These are phyloP conservation scores for Teratosphaeria destructans DNA, from an alignment of 2,329 filamentous ascomycete species.

Conservation along the genomic window DNA sequence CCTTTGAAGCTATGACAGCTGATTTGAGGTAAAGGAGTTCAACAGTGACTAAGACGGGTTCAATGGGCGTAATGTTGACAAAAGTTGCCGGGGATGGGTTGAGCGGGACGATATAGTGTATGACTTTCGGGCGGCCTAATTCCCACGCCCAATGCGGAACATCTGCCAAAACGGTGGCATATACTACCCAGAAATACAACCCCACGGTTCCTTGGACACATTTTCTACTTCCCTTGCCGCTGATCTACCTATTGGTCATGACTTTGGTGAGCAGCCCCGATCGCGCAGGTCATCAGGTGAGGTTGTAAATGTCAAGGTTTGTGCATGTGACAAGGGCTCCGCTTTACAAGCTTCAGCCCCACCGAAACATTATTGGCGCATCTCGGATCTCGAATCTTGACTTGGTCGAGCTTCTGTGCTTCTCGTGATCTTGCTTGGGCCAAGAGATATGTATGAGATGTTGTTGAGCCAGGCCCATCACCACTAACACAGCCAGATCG, in stretches of 20 bases:
- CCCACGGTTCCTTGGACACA: background rate
- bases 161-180: background rate
- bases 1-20: background rate
- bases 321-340: background rate
- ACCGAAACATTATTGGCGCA: background rate
- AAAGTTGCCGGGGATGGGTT: background rate
- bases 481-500: background rate
- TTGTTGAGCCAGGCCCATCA: background rate
- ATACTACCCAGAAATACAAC: background rate
- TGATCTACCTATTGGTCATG: background rate
- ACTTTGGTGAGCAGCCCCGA: too few relatives aligned
- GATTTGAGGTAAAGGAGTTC: background rate
- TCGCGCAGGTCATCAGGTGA: background rate
- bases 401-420: background rate
- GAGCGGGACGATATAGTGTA: background rate
- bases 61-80: background rate
- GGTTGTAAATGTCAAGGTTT: background rate
- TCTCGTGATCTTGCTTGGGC: background rate
- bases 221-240: background rate
- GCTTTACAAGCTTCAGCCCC: background rate
- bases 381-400: background rate
- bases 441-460: background rate
- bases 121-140: too few relatives aligned
- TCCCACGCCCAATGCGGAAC: background rate
- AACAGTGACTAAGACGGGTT: background rate